Conservation (phyloP, 2,329 filamentous ascomycete species). For the Davidsoniella virescens region DNA sequence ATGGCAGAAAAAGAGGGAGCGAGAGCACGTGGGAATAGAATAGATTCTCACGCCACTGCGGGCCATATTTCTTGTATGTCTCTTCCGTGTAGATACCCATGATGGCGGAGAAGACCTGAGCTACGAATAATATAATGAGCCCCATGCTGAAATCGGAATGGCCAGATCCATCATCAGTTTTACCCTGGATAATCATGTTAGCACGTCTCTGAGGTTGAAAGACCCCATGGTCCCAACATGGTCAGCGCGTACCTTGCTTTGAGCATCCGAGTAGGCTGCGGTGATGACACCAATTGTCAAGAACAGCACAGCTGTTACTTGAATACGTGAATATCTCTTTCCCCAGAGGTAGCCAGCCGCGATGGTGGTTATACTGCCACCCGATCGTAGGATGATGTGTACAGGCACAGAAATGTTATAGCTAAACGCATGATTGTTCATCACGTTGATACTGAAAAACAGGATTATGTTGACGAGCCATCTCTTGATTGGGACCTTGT, state of each 20-base stretch:
- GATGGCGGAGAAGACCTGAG: conserved; percentile 77
- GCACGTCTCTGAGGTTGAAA: not conserved
- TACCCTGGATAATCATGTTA: conserved; percentile 8
- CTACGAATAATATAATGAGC: conserved; percentile 67
- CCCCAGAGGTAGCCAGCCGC: conserved; percentile 74
- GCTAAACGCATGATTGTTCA: conserved; percentile 96
- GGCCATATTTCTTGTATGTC: conserved; percentile 70
- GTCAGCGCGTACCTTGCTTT: conserved; percentile 48
- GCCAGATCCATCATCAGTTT: conserved; percentile 9
- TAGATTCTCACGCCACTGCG: conserved; percentile 86
- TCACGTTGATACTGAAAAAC: conserved; percentile 83
- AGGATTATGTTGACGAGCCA: conserved; percentile 81
- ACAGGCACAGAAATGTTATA: conserved; percentile 93
- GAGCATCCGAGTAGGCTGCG: conserved; percentile 78
- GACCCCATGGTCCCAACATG: too few relatives aligned
- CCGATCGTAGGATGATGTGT: conserved; percentile 90
- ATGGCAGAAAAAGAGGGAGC: conserved; percentile 59
- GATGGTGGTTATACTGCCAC: conserved; percentile 92
- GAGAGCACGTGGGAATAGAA: conserved; percentile 79
- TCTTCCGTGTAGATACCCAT: conserved; percentile 94
- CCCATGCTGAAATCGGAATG: conserved; percentile 38
- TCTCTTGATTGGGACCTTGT: conserved; percentile 65
- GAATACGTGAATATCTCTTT: conserved; percentile 65
- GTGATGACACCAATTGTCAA: conserved; percentile 75
- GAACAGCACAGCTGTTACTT: conserved; percentile 65